These are phyloP conservation scores for Aureobasidium sp. DNA, from an alignment of 2,329 filamentous ascomycete species.

Conservation along the genomic window DNA sequence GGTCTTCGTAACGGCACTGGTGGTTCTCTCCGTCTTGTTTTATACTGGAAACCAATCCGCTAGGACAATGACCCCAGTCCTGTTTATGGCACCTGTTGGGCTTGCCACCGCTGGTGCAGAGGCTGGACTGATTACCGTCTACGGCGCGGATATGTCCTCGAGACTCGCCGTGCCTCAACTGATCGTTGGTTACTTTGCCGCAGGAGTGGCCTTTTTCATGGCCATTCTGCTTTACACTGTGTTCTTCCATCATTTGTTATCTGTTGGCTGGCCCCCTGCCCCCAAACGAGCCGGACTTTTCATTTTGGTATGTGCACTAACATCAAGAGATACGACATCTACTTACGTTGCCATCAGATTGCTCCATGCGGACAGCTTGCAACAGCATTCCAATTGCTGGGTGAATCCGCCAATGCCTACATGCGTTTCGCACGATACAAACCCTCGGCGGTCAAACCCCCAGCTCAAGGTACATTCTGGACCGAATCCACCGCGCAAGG, in stretches of 20 bases:
- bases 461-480: constrained; percentile 15
- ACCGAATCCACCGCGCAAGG: constrained; percentile 12
- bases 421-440: constrained; percentile 16
- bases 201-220: constrained; percentile 16
- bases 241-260: constrained; percentile 16
- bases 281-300: constrained; percentile 14
- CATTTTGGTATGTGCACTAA: background rate
- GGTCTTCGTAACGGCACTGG: constrained; percentile 10
- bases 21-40: constrained; percentile 16
- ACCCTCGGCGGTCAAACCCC: constrained; percentile 9
- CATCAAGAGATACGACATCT: background rate
- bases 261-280: constrained; percentile 6
- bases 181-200: constrained; percentile 16
- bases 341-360: background rate
- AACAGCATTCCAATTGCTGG: constrained; percentile 16
- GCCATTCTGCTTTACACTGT: constrained; percentile 16
- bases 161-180: constrained; percentile 16
- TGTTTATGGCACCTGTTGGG: constrained; percentile 17
- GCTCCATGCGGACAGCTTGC: constrained; percentile 16
- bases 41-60: constrained; percentile 11
- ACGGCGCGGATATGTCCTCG: constrained; percentile 9
- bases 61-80: constrained; percentile 10
- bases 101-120: constrained; percentile 16
- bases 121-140: constrained; percentile 14
- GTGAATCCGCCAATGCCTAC: constrained; percentile 9